Evolutionary conservation across 371 early-diverging fungal species (phyloP).

Genomic region (Apophysomyces variabilis): DNA sequence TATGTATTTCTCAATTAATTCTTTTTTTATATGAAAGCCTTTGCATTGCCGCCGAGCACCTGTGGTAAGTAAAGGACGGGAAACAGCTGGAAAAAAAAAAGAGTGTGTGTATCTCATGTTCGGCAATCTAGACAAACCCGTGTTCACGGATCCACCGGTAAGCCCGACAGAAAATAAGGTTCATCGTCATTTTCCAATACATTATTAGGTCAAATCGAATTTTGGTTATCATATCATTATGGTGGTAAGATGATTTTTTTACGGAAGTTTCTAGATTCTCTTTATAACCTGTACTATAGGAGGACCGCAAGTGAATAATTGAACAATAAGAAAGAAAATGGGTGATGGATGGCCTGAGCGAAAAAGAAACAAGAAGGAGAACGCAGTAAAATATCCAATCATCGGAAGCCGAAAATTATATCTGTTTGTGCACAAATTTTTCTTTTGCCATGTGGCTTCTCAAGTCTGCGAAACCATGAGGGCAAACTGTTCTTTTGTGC

Average conservation of each 20-base stretch:
- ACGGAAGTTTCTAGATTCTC: not conserved
- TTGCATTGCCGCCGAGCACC: slow-evolving; percentile 78
- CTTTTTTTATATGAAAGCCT: slow-evolving; percentile 53
- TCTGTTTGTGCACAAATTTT: not conserved
- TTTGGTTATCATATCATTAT: slow-evolving; percentile 89
- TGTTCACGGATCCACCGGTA: slow-evolving; percentile 78
- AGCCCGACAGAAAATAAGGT: slow-evolving; percentile 3
- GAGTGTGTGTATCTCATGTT: not conserved
- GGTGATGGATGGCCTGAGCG: not conserved
- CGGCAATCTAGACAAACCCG: slow-evolving; percentile 58
- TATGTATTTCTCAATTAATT: slow-evolving; percentile 1
- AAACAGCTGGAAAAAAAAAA: not conserved
- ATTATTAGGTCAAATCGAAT: slow-evolving; percentile 45
- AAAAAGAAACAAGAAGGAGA: not conserved
- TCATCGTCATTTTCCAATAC: not conserved
- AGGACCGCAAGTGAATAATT: slow-evolving; percentile 19
- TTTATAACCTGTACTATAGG: slow-evolving; percentile 14
- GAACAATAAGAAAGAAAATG: not conserved
- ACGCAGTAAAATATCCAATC: not conserved
- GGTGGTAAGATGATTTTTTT: slow-evolving; percentile 59
- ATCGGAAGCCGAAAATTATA: not conserved
- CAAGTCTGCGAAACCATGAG: slow-evolving; percentile 8
- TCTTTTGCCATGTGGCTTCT: slow-evolving; percentile 9
- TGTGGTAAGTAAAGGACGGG: slow-evolving; percentile 37
- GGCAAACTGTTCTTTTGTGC: not conserved